A percentile compares a stretch with the other conserved stretches of the same genome.
These are phyloP conservation scores for Hymenoscyphus infarciens DNA, from an alignment of 2,329 filamentous ascomycete genomes.

Conservation along the genomic window DNA sequence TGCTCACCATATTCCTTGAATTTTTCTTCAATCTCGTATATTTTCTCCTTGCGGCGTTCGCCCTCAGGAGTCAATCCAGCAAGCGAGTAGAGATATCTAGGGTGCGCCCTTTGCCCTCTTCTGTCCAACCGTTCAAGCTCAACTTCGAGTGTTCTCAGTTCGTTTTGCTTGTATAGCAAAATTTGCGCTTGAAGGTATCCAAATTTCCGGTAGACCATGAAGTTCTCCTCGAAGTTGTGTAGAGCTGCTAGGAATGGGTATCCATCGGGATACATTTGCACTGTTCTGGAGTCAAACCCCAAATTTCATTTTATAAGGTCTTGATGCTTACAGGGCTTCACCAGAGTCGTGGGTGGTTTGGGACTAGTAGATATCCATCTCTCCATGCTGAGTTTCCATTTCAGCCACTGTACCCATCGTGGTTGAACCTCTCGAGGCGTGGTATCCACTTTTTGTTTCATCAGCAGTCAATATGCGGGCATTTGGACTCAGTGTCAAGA, in stretches of 20 bases:
- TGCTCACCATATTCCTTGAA: slow-evolving; percentile 22
- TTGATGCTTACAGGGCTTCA: too few relatives aligned
- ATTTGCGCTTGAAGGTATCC: slow-evolving; percentile 38
- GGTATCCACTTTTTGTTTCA: too few relatives aligned
- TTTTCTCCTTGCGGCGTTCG: slow-evolving; percentile 7
- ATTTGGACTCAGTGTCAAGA: too few relatives aligned
- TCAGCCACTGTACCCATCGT: too few relatives aligned
- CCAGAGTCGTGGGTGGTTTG: too few relatives aligned
- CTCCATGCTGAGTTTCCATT: too few relatives aligned
- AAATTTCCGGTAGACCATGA: slow-evolving; percentile 40
- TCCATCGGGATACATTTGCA: slow-evolving; percentile 24
- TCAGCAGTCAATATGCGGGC: too few relatives aligned
- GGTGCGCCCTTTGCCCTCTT: not conserved
- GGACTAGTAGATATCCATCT: too few relatives aligned
- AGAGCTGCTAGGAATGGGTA: slow-evolving; percentile 39
- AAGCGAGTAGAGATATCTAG: not conserved
- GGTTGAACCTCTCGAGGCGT: too few relatives aligned
- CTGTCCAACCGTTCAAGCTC: slow-evolving; percentile 6
- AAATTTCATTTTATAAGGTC: too few relatives aligned
- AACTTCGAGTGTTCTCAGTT: slow-evolving; percentile 11
- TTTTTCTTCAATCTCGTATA: slow-evolving; percentile 14
- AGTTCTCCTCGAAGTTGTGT: slow-evolving; percentile 38
- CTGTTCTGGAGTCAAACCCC: too few relatives aligned
- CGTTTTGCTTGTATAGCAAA: slow-evolving; percentile 21
- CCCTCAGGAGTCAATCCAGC: not conserved